Percentiles rank a stretch among this genome's conserved stretches.
phyloP scores from a whole-genome alignment of 1,284 basidiomycete genomes.

The Somion occarium region DNA sequence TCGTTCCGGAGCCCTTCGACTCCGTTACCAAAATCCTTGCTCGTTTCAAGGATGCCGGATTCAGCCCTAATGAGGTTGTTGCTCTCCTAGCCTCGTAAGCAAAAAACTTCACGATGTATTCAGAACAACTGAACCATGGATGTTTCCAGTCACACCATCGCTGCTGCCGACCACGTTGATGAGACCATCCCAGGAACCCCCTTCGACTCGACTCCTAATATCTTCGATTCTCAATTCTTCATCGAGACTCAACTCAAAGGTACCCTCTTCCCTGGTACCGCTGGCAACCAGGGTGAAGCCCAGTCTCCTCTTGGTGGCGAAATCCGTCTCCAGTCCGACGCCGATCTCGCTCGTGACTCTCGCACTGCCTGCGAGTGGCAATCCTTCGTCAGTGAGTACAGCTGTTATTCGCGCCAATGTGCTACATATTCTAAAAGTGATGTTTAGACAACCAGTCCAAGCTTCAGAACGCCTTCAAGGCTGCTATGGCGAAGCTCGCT shows the following conservation, averaged over 20 bases:
- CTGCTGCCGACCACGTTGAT: slow-evolving; percentile 25
- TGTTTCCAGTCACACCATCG: slow-evolving; percentile 19
- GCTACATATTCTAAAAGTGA: background rate
- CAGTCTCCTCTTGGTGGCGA: slow-evolving; percentile 24
- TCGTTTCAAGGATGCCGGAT: slow-evolving; percentile 23
- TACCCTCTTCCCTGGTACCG: slow-evolving; percentile 24
- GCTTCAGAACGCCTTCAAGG: slow-evolving; percentile 7
- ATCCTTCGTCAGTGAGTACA: slow-evolving; percentile 16
- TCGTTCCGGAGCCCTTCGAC: slow-evolving; percentile 28
- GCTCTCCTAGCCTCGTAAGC: slow-evolving; percentile 23
- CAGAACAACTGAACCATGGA: background rate
- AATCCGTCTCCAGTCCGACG: slow-evolving; percentile 29
- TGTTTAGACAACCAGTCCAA: slow-evolving; percentile 9
- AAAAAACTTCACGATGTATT: background rate
- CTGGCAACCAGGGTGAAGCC: slow-evolving; percentile 23
- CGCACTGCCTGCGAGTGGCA: slow-evolving; percentile 25
- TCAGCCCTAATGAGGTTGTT: slow-evolving; percentile 24
- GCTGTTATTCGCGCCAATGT: background rate
- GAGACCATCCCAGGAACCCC: slow-evolving; percentile 19
- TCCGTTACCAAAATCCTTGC: slow-evolving; percentile 24
- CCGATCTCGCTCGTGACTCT: slow-evolving; percentile 22
- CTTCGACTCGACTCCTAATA: slow-evolving; percentile 24
- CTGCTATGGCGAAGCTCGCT: slow-evolving; percentile 8
- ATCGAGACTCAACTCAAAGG: slow-evolving; percentile 24
- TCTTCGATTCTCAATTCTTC: slow-evolving; percentile 25